Evolutionary conservation across 768 basidiomycete genomes (phyloP).

Genomic region (Lentinula aciculospora): DNA sequence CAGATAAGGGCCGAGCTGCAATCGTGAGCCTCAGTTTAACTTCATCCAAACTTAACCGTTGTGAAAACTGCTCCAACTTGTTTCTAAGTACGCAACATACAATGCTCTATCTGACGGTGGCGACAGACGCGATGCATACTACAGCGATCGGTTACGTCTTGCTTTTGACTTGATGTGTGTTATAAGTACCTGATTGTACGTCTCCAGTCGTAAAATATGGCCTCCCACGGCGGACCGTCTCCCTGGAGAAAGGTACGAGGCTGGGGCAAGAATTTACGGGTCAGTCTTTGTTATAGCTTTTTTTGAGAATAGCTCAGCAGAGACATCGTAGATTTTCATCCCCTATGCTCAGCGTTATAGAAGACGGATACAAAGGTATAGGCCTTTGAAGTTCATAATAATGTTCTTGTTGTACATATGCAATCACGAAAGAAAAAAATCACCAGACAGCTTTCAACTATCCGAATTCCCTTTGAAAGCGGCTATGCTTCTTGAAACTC

Average conservation of each 20-base stretch:
- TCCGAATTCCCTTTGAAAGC: too few relatives aligned
- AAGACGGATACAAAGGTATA: slow-evolving; percentile 6
- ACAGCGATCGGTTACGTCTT: slow-evolving; percentile 5
- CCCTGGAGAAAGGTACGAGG: slow-evolving; percentile 10
- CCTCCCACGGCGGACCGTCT: slow-evolving; percentile 12
- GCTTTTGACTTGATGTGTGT: not conserved
- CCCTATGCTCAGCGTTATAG: slow-evolving; percentile 12
- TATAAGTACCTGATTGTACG: not conserved
- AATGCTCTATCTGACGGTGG: slow-evolving; percentile 8
- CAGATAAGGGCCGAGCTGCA: slow-evolving; percentile 11
- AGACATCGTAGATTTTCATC: slow-evolving; percentile 10
- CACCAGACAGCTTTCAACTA: too few relatives aligned
- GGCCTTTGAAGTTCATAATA: slow-evolving; percentile 1
- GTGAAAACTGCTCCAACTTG: not conserved
- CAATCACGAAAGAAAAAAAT: too few relatives aligned
- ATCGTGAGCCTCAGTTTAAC: too few relatives aligned
- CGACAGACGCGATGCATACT: slow-evolving; percentile 10
- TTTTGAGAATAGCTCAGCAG: too few relatives aligned
- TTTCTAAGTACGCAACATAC: slow-evolving; percentile 12
- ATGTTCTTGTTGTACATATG: not conserved
- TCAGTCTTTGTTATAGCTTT: not conserved
- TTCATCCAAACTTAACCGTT: not conserved
- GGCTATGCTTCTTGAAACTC: slow-evolving; percentile 11
- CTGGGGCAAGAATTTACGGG: slow-evolving; percentile 12
- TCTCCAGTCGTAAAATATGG: slow-evolving; percentile 11